Conservation (phyloP, 352 stramenopile species). For the Phytopythium oedochilum region DNA sequence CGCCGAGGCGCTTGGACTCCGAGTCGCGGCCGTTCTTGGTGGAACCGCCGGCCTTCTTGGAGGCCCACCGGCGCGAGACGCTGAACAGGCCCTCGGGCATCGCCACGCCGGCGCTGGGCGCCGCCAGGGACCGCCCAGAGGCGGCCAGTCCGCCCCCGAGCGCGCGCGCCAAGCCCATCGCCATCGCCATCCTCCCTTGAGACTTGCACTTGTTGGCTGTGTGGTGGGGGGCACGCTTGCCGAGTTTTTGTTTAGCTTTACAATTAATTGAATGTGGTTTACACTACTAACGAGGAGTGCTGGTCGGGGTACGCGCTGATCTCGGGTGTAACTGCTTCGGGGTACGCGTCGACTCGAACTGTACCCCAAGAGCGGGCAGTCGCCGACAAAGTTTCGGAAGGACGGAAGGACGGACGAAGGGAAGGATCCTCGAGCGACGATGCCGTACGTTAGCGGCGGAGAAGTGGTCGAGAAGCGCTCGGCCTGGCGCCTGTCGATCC, state of each 20-base stretch:
- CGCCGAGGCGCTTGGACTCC: conserved; percentile 93
- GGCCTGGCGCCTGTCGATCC: conserved; percentile 58
- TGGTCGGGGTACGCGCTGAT: not conserved
- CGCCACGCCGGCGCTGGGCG: conserved; percentile 10
- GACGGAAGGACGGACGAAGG: conserved; percentile 1
- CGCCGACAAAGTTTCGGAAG: not conserved
- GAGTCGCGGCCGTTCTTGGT: conserved; percentile 98
- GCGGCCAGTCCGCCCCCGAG: conserved; percentile 36
- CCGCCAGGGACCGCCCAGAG: conserved; percentile 7
- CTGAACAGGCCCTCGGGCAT: conserved; percentile 43
- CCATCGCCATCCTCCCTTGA: conserved; percentile 50
- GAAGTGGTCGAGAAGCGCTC: conserved; percentile 67
- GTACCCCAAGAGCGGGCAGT: not conserved
- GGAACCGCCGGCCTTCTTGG: conserved; percentile 96
- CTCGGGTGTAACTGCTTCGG: not conserved
- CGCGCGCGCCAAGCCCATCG: conserved; percentile 66
- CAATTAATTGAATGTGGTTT: too few relatives aligned
- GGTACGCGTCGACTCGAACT: not conserved
- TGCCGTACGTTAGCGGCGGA: conserved; percentile 63
- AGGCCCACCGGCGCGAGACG: conserved; percentile 74
- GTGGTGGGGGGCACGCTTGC: too few relatives aligned
- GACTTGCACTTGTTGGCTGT: not conserved
- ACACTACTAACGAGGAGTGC: too few relatives aligned
- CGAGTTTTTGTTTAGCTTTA: too few relatives aligned
- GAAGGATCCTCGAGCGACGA: too few relatives aligned